phyloP scores from a whole-genome alignment of 2,329 filamentous ascomycete species.

The Trichoderma breve region DNA sequence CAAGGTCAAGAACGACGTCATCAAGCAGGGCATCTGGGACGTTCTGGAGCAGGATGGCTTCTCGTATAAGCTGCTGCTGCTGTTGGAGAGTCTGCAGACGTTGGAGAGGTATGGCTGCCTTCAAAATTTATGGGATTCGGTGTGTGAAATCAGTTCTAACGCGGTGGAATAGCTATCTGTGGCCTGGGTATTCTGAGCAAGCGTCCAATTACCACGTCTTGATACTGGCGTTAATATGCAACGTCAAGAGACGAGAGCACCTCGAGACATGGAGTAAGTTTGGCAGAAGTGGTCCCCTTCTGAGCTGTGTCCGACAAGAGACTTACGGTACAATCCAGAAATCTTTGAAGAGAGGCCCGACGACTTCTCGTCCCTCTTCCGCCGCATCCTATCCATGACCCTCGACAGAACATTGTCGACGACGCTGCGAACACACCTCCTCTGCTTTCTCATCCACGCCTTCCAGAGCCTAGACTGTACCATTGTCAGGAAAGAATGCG shows the following conservation, averaged over 20 bases:
- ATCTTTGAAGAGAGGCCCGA: conserved; percentile 73
- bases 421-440: conserved; percentile 72
- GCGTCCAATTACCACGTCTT: conserved; percentile 90
- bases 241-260: conserved; percentile 83
- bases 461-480: conserved; percentile 91
- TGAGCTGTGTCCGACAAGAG: conserved; percentile 23
- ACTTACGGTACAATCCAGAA: conserved; percentile 41
- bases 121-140: not conserved
- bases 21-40: conserved; percentile 90
- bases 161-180: conserved; percentile 66
- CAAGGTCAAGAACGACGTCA: conserved; percentile 77
- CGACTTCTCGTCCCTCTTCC: conserved; percentile 87
- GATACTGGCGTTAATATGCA: conserved; percentile 79
- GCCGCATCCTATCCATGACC: conserved; percentile 83
- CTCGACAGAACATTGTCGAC: conserved; percentile 67
- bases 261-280: conserved; percentile 78
- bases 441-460: conserved; percentile 84
- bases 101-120: conserved; percentile 64
- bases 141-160: conserved; percentile 26
- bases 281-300: not conserved
- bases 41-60: conserved; percentile 79
- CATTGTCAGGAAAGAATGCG: conserved; percentile 92
- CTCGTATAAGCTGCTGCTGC: conserved; percentile 70
- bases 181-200: conserved; percentile 87
- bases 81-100: conserved; percentile 86